These are phyloP conservation scores for Fusarium stilboides DNA, from an alignment of 2,329 filamentous ascomycete species.

Conservation along the genomic window DNA sequence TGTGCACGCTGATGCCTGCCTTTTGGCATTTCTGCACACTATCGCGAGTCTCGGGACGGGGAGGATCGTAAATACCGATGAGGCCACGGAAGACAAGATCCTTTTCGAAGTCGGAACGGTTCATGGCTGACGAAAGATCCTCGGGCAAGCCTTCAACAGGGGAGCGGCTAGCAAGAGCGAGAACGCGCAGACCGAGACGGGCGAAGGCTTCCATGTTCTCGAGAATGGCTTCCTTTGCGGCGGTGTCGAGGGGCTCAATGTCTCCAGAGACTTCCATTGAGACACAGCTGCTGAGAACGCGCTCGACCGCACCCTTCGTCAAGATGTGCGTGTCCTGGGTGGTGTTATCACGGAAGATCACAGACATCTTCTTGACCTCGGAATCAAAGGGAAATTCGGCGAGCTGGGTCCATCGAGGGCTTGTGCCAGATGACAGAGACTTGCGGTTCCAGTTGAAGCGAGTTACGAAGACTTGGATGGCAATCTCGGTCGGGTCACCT, in stretches of 20 bases:
- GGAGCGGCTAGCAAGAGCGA: constrained; percentile 67
- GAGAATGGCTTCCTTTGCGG: constrained; percentile 67
- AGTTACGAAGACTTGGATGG: constrained; percentile 80
- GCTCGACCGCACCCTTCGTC: constrained; percentile 77
- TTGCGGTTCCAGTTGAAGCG: constrained; percentile 76
- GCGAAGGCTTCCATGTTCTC: constrained; percentile 77
- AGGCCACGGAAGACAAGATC: constrained; percentile 75
- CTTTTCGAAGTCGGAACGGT: constrained; percentile 59
- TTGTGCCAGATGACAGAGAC: constrained; percentile 64
- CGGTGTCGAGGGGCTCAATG: constrained; percentile 52
- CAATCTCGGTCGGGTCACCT: constrained; percentile 77
- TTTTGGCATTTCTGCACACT: constrained; percentile 69
- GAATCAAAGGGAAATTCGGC: constrained; percentile 83
- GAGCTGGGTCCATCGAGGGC: constrained; percentile 68
- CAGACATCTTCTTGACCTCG: constrained; percentile 82
- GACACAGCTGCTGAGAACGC: constrained; percentile 73
- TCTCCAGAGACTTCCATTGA: constrained; percentile 59
- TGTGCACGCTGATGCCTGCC: constrained; percentile 74
- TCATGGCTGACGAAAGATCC: constrained; percentile 31
- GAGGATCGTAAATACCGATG: constrained; percentile 78
- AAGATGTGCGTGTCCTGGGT: constrained; percentile 64
- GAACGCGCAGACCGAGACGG: constrained; percentile 75
- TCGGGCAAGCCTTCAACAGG: constrained; percentile 37
- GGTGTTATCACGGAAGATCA: constrained; percentile 69
- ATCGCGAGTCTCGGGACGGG: constrained; percentile 72